These are phyloP conservation scores for Fusarium nisikadoi DNA, from an alignment of 2,329 filamentous ascomycete species.

Conservation along the genomic window DNA sequence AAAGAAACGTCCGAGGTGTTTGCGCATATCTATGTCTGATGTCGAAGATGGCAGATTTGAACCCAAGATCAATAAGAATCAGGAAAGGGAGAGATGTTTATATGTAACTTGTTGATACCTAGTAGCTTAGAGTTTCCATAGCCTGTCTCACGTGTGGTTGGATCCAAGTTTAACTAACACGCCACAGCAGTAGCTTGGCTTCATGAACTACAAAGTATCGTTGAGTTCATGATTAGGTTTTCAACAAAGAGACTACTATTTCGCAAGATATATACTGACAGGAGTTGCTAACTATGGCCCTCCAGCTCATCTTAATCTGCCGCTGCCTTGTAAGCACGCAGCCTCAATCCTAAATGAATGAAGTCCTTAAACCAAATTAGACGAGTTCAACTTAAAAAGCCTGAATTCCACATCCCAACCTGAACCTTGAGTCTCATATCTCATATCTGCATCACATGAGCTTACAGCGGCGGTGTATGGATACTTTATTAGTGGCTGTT, in stretches of 20 bases:
- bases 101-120: background rate
- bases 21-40: background rate
- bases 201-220: background rate
- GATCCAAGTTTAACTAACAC: background rate
- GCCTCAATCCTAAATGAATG: background rate
- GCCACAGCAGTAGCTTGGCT: background rate
- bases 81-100: no score
- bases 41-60: accelerated
- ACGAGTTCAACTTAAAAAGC: background rate
- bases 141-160: background rate
- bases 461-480: background rate
- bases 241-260: background rate
- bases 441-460: conserved; percentile 8
- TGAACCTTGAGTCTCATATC: background rate
- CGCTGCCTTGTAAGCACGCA: background rate
- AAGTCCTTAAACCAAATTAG: background rate
- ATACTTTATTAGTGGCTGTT: conserved; percentile 10
- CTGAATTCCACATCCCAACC: background rate
- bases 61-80: background rate
- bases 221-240: background rate
- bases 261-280: background rate
- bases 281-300: background rate
- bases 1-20: background rate
- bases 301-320: accelerated
- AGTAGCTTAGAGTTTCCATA: background rate